Evolutionary conservation across 192 early-diverging fungal genomes (phyloP).

Genomic region (Linnemannia exigua): DNA sequence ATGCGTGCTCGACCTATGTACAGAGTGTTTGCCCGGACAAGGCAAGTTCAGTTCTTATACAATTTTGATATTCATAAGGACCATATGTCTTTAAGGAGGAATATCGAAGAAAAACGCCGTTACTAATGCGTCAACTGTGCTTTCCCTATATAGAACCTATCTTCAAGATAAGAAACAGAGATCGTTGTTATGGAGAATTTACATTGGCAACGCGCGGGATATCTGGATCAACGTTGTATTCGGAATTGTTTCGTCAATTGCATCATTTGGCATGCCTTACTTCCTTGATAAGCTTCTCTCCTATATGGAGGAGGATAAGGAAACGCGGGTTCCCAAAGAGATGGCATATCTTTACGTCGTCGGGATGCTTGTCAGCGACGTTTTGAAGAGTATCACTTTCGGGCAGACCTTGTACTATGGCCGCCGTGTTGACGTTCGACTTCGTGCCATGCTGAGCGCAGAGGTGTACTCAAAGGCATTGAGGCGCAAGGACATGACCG

Average conservation of each 20-base stretch:
- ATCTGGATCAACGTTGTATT: constrained; percentile 49
- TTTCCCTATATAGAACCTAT: constrained; percentile 21
- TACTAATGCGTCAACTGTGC: background rate
- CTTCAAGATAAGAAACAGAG: constrained; percentile 3
- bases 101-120: background rate
- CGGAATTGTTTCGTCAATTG: constrained; percentile 53
- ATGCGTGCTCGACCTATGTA: constrained; percentile 56
- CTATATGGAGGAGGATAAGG: constrained; percentile 53
- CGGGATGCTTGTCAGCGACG: constrained; percentile 60
- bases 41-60: constrained; percentile 13
- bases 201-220: constrained; percentile 37
- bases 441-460: constrained; percentile 68
- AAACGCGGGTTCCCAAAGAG: constrained; percentile 31
- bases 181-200: constrained; percentile 43
- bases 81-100: background rate
- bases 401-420: constrained; percentile 67
- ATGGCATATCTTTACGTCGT: constrained; percentile 64
- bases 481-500: constrained; percentile 59
- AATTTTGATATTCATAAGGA: background rate
- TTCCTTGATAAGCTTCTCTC: constrained; percentile 60
- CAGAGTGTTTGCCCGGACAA: constrained; percentile 42
- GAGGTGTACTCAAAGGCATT: constrained; percentile 66
- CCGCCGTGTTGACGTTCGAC: constrained; percentile 62
- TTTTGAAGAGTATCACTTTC: constrained; percentile 57
- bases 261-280: constrained; percentile 64